A percentile compares a stretch with the other conserved stretches of the same genome.
Evolutionary conservation across 495 filamentous ascomycete species (phyloP).

Genomic region (Penicillium waksmanii): DNA sequence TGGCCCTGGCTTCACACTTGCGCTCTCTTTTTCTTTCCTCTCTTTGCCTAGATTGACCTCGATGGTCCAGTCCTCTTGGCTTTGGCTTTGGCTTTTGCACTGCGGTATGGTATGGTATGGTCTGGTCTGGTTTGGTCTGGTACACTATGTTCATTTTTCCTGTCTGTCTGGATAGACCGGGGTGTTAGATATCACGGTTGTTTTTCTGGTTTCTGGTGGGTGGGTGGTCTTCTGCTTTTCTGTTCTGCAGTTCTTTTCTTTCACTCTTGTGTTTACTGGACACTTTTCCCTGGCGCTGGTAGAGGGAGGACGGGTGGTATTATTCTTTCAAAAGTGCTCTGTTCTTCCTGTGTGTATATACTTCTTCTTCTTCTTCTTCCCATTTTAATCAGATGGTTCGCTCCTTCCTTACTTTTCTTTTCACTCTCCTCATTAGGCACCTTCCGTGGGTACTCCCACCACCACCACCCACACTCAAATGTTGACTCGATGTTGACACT

Average conservation of each 20-base stretch:
- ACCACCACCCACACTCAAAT: no score
- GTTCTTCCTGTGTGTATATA: constrained; percentile 1
- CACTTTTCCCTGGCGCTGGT: constrained; percentile 15
- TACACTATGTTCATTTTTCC: constrained; percentile 15
- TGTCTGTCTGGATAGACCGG: constrained; percentile 37
- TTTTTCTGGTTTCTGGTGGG: constrained; percentile 27
- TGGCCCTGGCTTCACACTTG: not conserved
- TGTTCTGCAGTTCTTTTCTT: constrained; percentile 11
- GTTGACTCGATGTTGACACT: not conserved
- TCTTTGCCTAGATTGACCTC: constrained; percentile 11
- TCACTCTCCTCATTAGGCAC: not conserved
- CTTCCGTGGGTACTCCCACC: no score
- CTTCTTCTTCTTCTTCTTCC: constrained; percentile 8
- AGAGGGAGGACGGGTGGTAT: constrained; percentile 12
- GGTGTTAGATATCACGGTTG: constrained; percentile 27
- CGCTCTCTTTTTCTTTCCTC: no score
- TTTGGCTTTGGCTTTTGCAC: not conserved
- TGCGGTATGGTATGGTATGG: no score
- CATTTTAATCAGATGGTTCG: not conserved
- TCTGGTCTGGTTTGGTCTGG: constrained; percentile 17
- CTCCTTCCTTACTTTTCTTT: constrained; percentile 10
- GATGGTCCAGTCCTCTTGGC: constrained; percentile 12
- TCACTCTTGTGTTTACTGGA: constrained; percentile 7
- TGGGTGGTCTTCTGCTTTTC: constrained; percentile 24
- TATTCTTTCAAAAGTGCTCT: constrained; percentile 3